Evolutionary conservation across 371 early-diverging fungal genomes (phyloP).

Genomic region (Dinochytrium kinnereticum): DNA sequence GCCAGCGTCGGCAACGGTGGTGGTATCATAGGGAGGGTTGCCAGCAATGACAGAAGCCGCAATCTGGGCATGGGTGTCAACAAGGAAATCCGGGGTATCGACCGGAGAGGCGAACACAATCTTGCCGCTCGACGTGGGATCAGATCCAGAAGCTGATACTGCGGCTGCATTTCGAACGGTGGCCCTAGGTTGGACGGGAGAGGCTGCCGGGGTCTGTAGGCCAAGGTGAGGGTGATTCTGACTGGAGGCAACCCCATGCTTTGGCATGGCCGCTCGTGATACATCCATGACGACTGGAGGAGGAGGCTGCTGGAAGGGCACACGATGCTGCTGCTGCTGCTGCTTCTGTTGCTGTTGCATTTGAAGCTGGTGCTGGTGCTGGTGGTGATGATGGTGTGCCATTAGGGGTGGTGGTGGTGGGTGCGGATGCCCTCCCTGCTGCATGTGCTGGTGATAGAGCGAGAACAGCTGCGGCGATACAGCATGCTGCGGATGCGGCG

Average conservation of each 20-base stretch:
- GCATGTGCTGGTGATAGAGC: background rate
- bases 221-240: background rate
- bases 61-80: too few species aligned
- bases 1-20: too few species aligned
- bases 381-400: background rate
- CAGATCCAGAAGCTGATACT: background rate
- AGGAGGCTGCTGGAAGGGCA: background rate
- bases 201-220: background rate
- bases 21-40: too few species aligned
- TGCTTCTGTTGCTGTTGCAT: background rate
- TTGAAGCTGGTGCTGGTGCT: background rate
- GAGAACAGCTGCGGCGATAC: background rate
- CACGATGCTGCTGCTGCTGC: background rate
- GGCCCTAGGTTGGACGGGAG: background rate
- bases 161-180: background rate
- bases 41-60: too few species aligned
- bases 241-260: background rate
- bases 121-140: background rate
- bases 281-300: background rate
- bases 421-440: background rate
- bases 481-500: background rate
- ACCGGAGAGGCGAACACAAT: background rate
- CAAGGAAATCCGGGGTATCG: background rate
- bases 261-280: background rate
- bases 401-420: background rate